A percentile compares a stretch with the other conserved stretches of the same genome.
These are phyloP conservation scores for Dictyostelium brefeldianum DNA, from an alignment of 78 protist species.

Conservation along the genomic window DNA sequence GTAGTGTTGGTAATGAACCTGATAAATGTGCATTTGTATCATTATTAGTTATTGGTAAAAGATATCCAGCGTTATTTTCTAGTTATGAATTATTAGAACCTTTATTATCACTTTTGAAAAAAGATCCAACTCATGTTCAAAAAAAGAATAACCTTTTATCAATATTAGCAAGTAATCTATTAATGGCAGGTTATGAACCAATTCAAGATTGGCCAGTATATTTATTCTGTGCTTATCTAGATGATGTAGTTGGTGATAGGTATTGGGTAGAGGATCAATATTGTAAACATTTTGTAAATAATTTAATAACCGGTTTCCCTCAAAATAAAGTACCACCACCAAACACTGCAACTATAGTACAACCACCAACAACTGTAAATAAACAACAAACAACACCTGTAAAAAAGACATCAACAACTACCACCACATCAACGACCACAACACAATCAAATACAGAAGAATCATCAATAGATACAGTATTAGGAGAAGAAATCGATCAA, in stretches of 20 bases:
- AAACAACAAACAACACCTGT: constrained; percentile 28
- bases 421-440: not conserved
- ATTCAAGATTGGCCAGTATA: constrained; percentile 62
- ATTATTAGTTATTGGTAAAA: constrained; percentile 5
- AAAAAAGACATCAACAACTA: not conserved
- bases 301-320: constrained; percentile 32
- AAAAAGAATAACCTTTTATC: constrained; percentile 57
- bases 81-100: constrained; percentile 40
- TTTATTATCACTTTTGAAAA: constrained; percentile 27
- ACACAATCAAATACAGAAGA: constrained; percentile 32
- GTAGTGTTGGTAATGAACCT: constrained; percentile 22
- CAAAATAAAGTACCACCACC: not conserved
- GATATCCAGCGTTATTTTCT: constrained; percentile 8
- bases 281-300: constrained; percentile 47
- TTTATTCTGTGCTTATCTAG: constrained; percentile 27
- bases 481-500: constrained; percentile 21
- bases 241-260: constrained; percentile 65
- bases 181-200: constrained; percentile 55
- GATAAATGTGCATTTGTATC: constrained; percentile 31
- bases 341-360: constrained; percentile 10
- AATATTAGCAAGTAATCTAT: constrained; percentile 48
- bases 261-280: constrained; percentile 70
- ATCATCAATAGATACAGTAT: not conserved
- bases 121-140: constrained; percentile 64
- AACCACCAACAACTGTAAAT: not conserved